Evolutionary conservation across 192 early-diverging fungal genomes (phyloP), one percentile per base, ranked within the genome.

Genomic region (Mortierella alpina): DNA sequence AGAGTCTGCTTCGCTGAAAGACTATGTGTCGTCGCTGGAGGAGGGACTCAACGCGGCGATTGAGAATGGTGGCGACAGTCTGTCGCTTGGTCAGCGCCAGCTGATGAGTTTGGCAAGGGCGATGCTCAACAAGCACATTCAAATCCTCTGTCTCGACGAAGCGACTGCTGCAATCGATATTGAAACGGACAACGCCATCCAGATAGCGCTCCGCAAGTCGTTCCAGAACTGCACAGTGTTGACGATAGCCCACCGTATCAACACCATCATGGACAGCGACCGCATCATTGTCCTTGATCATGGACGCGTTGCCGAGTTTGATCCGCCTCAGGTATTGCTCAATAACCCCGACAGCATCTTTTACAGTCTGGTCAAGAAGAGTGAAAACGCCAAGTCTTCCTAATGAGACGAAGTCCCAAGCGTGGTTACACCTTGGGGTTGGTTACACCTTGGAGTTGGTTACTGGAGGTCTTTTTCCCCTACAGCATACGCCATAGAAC

Each of bases 51-150:
- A 95, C 42, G 82, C 85, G 9, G 63, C 78, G 41, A 90, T 97
- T 5, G 71, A 88, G 17, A 93, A 95, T 61, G 87, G 90, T 58
- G 96, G 96, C 17, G 81, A 87, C 22, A 96, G 96, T 83, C 93
- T 95, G 67, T 94, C 91, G 31, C 88, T 91, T 18, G 93, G 93
- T 17, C 93, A 95, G 75, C 72, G 91, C 18, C 94, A 95, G 82
- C 67, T 92, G 57, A 80, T 93, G n/a, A 85, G 86, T 41, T 78
- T 93, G 46, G 92, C 92, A 0, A 84, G 92, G 11, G 92, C 92
- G 0, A 73, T 93, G 44, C 75, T 94, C 12, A 83, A 23, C 23
- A 58, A 59, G 56, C 31, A 50, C 56, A 69, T 57, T 12, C 55
- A 47, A 4, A 40, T 69, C 9, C 47, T 69, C 17, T 69, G 67